Evolutionary conservation across 805 yeast species (phyloP).

Genomic region (Teunomyces panamensis): DNA sequence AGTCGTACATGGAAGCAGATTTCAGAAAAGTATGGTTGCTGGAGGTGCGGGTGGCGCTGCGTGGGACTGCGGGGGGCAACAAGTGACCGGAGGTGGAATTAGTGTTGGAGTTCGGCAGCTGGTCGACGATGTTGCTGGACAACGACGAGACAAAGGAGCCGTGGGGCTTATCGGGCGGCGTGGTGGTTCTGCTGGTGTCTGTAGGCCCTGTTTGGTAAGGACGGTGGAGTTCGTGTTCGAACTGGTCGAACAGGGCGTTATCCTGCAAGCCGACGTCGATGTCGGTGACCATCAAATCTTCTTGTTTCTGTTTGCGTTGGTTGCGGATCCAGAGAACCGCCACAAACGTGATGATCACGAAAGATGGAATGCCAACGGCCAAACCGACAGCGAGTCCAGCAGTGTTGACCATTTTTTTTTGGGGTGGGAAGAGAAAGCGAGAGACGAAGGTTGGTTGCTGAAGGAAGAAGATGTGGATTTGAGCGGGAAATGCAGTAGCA

Average conservation of each 20-base stretch:
- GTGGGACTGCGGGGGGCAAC: conserved; percentile 1
- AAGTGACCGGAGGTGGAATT: neutral
- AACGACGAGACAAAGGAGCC: conserved; percentile 7
- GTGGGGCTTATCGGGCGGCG: conserved; percentile 8
- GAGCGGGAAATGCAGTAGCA: no score
- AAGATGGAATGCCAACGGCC: conserved; percentile 40
- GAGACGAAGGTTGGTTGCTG: no score
- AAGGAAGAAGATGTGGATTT: no score
- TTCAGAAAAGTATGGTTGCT: conserved; percentile 9
- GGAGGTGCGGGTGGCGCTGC: conserved; percentile 2
- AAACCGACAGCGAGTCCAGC: conserved; percentile 36
- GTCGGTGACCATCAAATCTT: conserved; percentile 26
- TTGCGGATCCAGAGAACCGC: conserved; percentile 27
- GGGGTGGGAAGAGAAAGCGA: no score
- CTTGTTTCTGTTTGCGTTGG: conserved; percentile 28
- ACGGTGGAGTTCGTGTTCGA: conserved; percentile 36
- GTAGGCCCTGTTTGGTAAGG: conserved; percentile 10
- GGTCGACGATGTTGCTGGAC: conserved; percentile 8
- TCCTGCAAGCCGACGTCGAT: conserved; percentile 37
- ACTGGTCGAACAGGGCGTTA: conserved; percentile 32
- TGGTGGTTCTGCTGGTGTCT: neutral
- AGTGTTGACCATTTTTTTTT: neutral
- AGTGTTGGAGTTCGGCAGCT: neutral
- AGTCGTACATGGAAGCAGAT: conserved; percentile 34
- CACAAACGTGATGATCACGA: conserved; percentile 24